A percentile compares a stretch with the other conserved stretches of the same genome.
phyloP scores from a whole-genome alignment of 495 filamentous ascomycete species.

The Staphylotrichum tortipilum region DNA sequence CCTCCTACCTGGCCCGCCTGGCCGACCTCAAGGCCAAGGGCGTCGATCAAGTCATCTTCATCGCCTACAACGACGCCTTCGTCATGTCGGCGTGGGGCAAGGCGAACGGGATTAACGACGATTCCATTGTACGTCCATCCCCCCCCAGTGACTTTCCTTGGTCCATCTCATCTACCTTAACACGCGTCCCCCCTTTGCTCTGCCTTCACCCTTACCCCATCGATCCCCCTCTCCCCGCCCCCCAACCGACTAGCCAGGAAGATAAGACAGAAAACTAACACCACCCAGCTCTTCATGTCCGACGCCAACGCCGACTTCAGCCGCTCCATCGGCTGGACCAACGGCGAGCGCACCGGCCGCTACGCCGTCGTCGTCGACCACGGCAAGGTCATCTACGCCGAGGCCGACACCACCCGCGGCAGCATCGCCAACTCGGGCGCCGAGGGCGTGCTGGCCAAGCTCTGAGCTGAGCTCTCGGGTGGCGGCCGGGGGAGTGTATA shows the following conservation, averaged over 20 bases:
- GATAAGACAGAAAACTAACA: no score
- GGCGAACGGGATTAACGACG: slow-evolving; percentile 74
- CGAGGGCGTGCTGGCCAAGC: slow-evolving; percentile 61
- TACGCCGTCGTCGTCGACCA: slow-evolving; percentile 85
- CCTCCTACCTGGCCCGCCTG: slow-evolving; percentile 72
- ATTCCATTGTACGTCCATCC: slow-evolving; percentile 60
- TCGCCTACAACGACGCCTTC: slow-evolving; percentile 83
- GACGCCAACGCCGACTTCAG: slow-evolving; percentile 72
- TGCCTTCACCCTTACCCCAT: no score
- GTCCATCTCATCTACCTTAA: no score
- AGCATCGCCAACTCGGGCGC: slow-evolving; percentile 63
- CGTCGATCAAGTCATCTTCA: slow-evolving; percentile 76
- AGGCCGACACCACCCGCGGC: slow-evolving; percentile 63
- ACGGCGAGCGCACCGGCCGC: slow-evolving; percentile 63
- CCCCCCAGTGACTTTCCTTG: no score
- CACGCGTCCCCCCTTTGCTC: no score
- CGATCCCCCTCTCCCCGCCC: background rate
- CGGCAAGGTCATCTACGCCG: slow-evolving; percentile 82
- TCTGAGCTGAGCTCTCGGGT: no score
- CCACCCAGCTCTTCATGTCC: slow-evolving; percentile 73
- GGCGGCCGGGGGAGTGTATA: no score
- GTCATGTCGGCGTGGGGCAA: slow-evolving; percentile 96
- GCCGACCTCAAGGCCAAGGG: slow-evolving; percentile 69
- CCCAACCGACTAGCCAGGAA: no score
- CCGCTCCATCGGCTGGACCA: slow-evolving; percentile 74